Evolutionary conservation across 805 yeast species (phyloP), one percentile per base, ranked within the genome.

Genomic region (Candida silvicultrix): DNA sequence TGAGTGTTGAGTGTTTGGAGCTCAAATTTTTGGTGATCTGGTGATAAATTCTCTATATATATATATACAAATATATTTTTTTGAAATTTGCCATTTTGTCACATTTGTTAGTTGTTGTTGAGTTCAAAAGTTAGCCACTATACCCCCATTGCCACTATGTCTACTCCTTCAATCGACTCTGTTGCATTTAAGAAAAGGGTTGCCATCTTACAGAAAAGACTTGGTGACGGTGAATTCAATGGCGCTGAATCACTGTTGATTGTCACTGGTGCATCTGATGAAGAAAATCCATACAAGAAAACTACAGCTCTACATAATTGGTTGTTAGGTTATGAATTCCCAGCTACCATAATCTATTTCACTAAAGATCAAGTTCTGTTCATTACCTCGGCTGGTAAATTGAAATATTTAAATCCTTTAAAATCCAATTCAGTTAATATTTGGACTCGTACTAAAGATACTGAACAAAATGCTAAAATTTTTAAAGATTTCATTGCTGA

Each of bases 281-380:
- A 86, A 49, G 92, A 85, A 52, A 85, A 89, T 62, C 95, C 96
- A 41, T 89, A 88, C 65, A 89, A 85, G 61, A 88, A 88, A 66
- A 83, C 95, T 12, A 82, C 95, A 1, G 83, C 85, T 40, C 66
- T 90, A 41, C 97, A 90, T 63, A 85, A 81, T 44, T 92, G 98
- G 98, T 69, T 92, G 45, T 68, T 92, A 42, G 96, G 97, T 4
- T 92, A 90, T 63, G 98, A 94, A 63, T 92, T 92, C 60, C 95
- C 96, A n/a, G 94, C 94, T 43, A 89, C 97, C 2, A 81, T 81
- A 28, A 66, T 92, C 44, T 79, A 75, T 43, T 67, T 90, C 47
- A 76, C 85, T 3, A 73, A 75, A 45, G 77, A 75, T 35, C 80
- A 78, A 52, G 69, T 80, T 35, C 64, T 80, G 4, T 69, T 92